Evolutionary conservation across 2,329 filamentous ascomycete species (phyloP).

Genomic region (Neonectria punicea): DNA sequence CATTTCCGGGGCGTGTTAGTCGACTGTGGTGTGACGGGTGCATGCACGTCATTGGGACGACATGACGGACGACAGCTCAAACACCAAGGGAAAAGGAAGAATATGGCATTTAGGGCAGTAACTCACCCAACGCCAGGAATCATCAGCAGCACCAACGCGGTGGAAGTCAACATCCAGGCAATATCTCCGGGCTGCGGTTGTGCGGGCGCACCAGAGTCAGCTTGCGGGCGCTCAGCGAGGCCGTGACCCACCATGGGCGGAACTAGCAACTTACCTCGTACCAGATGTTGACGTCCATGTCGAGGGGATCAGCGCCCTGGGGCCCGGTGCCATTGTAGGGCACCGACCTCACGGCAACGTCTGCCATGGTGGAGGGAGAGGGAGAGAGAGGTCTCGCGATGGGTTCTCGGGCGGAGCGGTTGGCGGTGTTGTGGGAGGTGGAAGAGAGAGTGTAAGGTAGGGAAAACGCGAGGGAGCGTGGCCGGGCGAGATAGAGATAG

Average conservation of each 20-base stretch:
- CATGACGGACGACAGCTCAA: neutral
- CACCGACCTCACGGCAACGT: conserved; percentile 58
- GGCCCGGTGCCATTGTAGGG: conserved; percentile 72
- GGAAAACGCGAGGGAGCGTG: conserved; percentile 10
- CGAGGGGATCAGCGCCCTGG: conserved; percentile 75
- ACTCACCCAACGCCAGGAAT: conserved; percentile 84
- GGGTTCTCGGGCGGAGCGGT: conserved; percentile 1
- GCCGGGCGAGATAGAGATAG: neutral
- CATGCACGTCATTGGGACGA: neutral
- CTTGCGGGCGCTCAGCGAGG: conserved; percentile 34
- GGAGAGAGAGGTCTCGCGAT: neutral
- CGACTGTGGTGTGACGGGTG: neutral
- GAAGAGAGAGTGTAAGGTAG: conserved; percentile 3
- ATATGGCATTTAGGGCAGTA: neutral
- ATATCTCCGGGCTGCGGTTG: conserved; percentile 77
- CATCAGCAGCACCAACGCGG: conserved; percentile 89
- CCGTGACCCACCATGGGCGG: conserved; percentile 26
- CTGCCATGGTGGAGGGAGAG: conserved; percentile 33
- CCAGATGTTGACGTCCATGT: conserved; percentile 79
- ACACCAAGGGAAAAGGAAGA: conserved; percentile 6
- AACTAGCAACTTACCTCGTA: conserved; percentile 68
- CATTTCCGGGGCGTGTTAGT: conserved; percentile 19
- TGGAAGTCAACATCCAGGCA: conserved; percentile 83
- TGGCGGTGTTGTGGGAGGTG: conserved; percentile 8
- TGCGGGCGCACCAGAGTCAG: conserved; percentile 46